Evolutionary conservation across 2,329 filamentous ascomycete species (phyloP).

Genomic region (Verticillium isaacii): DNA sequence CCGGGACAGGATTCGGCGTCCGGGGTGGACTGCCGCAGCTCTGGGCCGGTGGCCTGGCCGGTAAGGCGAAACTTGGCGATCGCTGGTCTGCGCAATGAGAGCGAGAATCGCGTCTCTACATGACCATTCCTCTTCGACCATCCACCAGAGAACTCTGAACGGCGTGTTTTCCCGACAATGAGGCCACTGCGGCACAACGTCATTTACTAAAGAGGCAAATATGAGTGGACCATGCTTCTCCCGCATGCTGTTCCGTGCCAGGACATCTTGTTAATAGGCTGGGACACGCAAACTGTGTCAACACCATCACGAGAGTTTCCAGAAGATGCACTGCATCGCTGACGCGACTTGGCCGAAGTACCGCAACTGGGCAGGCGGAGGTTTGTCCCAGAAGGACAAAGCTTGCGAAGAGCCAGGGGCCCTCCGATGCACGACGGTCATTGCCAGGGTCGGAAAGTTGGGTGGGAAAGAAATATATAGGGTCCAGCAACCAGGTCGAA

Average conservation of each 20-base stretch:
- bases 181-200: too few relatives aligned
- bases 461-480: not conserved
- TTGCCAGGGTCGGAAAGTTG: not conserved
- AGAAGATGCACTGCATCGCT: not conserved
- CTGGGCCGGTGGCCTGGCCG: too few relatives aligned
- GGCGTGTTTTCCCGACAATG: too few relatives aligned
- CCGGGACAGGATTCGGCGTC: not conserved
- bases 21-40: too few relatives aligned
- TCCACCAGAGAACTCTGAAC: too few relatives aligned
- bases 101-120: too few relatives aligned
- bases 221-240: not conserved
- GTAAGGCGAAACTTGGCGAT: too few relatives aligned
- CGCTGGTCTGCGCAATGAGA: too few relatives aligned
- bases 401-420: not conserved
- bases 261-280: not conserved
- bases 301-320: not conserved
- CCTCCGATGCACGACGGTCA: not conserved
- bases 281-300: not conserved
- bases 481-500: not conserved
- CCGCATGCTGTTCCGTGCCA: too few relatives aligned
- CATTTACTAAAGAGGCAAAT: not conserved
- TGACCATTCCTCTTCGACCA: too few relatives aligned
- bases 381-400: slow-evolving; percentile 1
- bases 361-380: not conserved
- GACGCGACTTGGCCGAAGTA: not conserved